Base-by-base conservation (phyloP, 1,284 basidiomycete genomes). In the Microbotryum violaceum region DNA sequence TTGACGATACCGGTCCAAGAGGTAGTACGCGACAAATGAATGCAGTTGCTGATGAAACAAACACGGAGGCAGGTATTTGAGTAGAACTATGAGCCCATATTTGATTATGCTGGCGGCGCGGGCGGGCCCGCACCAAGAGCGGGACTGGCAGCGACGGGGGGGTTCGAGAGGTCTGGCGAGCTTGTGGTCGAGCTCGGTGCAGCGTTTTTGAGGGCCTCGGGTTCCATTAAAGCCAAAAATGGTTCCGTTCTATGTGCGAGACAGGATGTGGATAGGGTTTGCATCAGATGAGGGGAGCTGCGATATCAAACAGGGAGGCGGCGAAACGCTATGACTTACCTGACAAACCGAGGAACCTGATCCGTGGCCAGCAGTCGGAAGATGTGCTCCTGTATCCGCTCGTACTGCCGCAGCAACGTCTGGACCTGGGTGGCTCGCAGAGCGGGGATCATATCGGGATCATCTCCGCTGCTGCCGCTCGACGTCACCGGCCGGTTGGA, bases 341-440 rank as follows among this genome's bases (percentile, higher is more conserved):
- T 62, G 46, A 69, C 64, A 57, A 69, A 69, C 1, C 68, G 56
- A 12, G 93, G 93, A 31, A 97, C 88, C 9, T 92, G 97, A 76
- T 98, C 94, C 60, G 91, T 96, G 9, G 94, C 93, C 89, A 98
- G 96, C 69, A 97, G 77, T 57, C 93, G 83, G 81, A 97, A 97
- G 70, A 97, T 92, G 75, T 97, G 92, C 46, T 83, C 87, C 78
- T 97, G 94, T 63, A 98, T 97, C 60, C 92, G 85, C 77, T 94
- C 93, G 77, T 97, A 98, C 69, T 97, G 78, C 66, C 84, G 81
- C 70, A 98, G 91, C 81, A 97, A 87, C 57, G 85, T 89, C 78
- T 96, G 91, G 57, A 98, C 79, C 76, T 98, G 94, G 49, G 88
- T 94, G 33, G 92, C 93, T 70, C 93, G 75, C 52, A 80, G 51